Evolutionary conservation across 768 basidiomycete genomes (phyloP).

Genomic region (Mycena galericulata): DNA sequence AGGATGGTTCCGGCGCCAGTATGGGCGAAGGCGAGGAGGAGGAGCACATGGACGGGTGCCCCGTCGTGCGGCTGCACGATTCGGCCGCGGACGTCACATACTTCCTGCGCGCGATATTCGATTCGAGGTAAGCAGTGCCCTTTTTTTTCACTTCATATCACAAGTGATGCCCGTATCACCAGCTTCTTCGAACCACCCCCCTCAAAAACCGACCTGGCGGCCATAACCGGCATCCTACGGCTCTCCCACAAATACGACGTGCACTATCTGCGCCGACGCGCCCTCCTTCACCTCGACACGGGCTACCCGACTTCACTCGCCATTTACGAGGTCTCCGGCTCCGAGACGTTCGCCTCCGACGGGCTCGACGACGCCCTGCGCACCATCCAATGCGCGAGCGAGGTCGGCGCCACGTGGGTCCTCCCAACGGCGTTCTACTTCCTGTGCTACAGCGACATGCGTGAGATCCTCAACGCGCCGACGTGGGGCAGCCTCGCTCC

Average conservation of each 20-base stretch:
- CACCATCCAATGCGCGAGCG: constrained; percentile 22
- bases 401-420: constrained; percentile 32
- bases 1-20: too few relatives aligned
- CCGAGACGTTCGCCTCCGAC: constrained; percentile 31
- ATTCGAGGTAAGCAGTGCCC: constrained; percentile 23
- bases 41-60: constrained; percentile 31
- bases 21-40: too few relatives aligned
- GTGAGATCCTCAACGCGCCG: constrained; percentile 27
- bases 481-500: constrained; percentile 4
- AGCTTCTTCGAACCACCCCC: constrained; percentile 31
- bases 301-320: constrained; percentile 26
- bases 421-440: constrained; percentile 34
- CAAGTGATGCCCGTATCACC: neutral
- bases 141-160: neutral
- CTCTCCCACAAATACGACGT: constrained; percentile 34
- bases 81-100: constrained; percentile 9
- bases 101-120: constrained; percentile 29
- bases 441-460: constrained; percentile 34
- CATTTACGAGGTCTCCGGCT: constrained; percentile 29
- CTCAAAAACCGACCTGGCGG: constrained; percentile 12
- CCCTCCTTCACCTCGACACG: constrained; percentile 24
- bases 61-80: constrained; percentile 28
- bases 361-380: constrained; percentile 31
- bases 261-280: constrained; percentile 26
- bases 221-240: constrained; percentile 25